Evolutionary conservation across 768 basidiomycete genomes (phyloP).

Genomic region (Tylopilus sp.): DNA sequence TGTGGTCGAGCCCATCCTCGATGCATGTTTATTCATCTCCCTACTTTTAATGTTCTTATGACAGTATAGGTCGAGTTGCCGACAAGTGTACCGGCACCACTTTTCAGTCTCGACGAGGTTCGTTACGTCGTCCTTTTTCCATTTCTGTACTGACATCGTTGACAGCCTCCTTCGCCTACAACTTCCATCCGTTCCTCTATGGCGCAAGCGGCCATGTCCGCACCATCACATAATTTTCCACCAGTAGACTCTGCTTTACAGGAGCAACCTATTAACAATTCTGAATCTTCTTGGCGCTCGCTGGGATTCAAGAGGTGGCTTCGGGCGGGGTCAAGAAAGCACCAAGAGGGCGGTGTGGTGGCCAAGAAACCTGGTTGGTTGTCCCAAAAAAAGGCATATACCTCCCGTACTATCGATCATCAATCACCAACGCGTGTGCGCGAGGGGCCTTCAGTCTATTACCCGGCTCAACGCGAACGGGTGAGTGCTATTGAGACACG

Average conservation of each 20-base stretch:
- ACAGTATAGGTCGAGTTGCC: background rate
- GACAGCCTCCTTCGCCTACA: background rate
- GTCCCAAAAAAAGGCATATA: background rate
- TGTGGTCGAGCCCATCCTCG: too few species aligned
- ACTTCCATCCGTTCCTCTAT: background rate
- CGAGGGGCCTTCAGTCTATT: background rate
- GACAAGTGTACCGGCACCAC: background rate
- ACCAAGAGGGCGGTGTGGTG: too few species aligned
- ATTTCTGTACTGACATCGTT: background rate
- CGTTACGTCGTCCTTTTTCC: background rate
- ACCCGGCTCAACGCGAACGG: background rate
- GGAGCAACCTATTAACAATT: background rate
- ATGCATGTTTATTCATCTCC: too few species aligned
- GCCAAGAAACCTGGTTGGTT: too few species aligned
- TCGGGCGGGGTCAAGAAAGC: background rate
- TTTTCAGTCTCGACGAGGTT: background rate
- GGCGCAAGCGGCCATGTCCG: background rate
- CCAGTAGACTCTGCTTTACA: background rate
- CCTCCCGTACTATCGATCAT: background rate
- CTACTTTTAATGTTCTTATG: too few species aligned
- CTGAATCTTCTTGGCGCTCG: too few species aligned
- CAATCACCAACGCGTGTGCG: background rate
- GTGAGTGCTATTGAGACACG: background rate
- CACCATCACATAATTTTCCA: background rate
- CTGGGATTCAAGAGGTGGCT: background rate